Percentiles rank a stretch among this genome's conserved stretches.
These are phyloP conservation scores for Ganoderma lucidum DNA, from an alignment of 1,284 basidiomycete genomes.

Conservation along the genomic window DNA sequence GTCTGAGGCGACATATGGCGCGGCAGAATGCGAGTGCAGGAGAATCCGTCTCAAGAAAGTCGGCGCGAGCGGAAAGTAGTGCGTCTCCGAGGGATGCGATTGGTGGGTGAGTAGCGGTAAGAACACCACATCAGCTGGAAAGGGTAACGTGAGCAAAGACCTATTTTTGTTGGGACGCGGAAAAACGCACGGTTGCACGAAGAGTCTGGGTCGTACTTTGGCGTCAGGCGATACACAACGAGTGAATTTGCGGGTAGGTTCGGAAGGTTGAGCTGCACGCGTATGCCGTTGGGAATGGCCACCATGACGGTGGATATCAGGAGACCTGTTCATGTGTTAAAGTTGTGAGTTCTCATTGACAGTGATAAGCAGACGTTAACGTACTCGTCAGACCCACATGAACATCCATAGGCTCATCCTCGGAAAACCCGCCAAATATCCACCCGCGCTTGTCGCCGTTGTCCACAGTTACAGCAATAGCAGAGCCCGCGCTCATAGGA, in stretches of 20 bases:
- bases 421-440: constrained; percentile 64
- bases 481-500: constrained; percentile 37
- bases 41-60: constrained; percentile 50
- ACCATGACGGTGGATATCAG: constrained; percentile 36
- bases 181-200: constrained; percentile 30
- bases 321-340: constrained; percentile 21
- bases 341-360: constrained; percentile 10
- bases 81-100: constrained; percentile 67
- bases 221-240: constrained; percentile 65
- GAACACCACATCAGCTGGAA: constrained; percentile 52
- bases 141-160: not conserved
- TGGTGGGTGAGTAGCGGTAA: constrained; percentile 66
- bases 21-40: constrained; percentile 76
- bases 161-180: not conserved
- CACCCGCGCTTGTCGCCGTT: constrained; percentile 64
- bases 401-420: constrained; percentile 41
- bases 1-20: constrained; percentile 62
- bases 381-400: constrained; percentile 54
- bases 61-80: constrained; percentile 66
- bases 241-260: constrained; percentile 63
- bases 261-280: constrained; percentile 39
- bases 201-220: constrained; percentile 28
- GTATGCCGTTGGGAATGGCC: constrained; percentile 44
- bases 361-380: constrained; percentile 34
- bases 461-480: constrained; percentile 61